These are phyloP conservation scores for Fusarium sp. DNA, from an alignment of 2,329 filamentous ascomycete species.

Conservation along the genomic window DNA sequence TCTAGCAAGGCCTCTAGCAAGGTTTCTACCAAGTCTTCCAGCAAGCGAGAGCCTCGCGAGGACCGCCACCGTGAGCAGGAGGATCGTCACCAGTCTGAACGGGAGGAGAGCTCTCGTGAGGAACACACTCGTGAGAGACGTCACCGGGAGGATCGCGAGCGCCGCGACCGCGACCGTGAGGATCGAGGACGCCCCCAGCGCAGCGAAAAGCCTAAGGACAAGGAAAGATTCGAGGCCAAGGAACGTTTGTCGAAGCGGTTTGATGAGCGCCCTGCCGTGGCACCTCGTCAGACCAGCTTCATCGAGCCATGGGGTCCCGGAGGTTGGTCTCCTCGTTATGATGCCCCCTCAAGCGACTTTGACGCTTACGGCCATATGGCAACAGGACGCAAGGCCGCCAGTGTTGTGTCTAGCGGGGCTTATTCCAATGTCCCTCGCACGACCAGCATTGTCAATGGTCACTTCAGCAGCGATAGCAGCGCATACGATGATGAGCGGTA, in stretches of 20 bases:
- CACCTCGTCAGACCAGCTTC: conserved; percentile 47
- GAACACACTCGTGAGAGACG: conserved; percentile 33
- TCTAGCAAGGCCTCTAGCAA: conserved; percentile 46
- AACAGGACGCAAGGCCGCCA: conserved; percentile 42
- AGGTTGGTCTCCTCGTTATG: conserved; percentile 44
- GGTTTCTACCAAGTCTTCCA: conserved; percentile 35
- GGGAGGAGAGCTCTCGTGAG: conserved; percentile 35
- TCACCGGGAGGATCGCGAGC: conserved; percentile 39
- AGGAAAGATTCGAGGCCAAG: conserved; percentile 45
- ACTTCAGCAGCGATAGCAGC: conserved; percentile 46
- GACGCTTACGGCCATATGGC: conserved; percentile 43
- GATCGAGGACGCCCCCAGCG: conserved; percentile 34
- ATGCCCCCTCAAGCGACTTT: conserved; percentile 38
- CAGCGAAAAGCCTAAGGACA: conserved; percentile 43
- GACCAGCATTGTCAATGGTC: conserved; percentile 38
- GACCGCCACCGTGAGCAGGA: conserved; percentile 39
- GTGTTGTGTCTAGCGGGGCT: conserved; percentile 35
- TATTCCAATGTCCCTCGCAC: conserved; percentile 47
- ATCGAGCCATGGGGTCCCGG: conserved; percentile 48
- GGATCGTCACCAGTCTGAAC: conserved; percentile 34
- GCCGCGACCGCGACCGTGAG: conserved; percentile 40
- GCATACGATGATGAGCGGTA: conserved; percentile 45
- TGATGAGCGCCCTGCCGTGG: conserved; percentile 46
- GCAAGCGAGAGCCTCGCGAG: conserved; percentile 41
- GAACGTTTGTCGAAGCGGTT: conserved; percentile 52